These are phyloP conservation scores for Colletotrichum neosansevieriae DNA, from an alignment of 2,329 filamentous ascomycete species.

Conservation along the genomic window DNA sequence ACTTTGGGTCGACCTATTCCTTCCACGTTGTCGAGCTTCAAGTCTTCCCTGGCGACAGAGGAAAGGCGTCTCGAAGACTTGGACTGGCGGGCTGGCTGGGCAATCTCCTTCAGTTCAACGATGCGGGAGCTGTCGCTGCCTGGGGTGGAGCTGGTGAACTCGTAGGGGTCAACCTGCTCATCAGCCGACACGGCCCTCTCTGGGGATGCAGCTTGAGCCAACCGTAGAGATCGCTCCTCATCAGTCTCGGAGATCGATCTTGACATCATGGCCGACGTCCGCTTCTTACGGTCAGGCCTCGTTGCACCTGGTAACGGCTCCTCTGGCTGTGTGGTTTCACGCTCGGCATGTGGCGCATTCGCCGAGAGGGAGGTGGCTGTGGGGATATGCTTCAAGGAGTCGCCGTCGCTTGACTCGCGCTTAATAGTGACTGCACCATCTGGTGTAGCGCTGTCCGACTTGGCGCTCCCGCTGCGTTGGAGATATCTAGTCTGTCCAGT, in stretches of 20 bases:
- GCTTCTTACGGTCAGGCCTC: constrained; percentile 55
- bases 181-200: constrained; percentile 4
- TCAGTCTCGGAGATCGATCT: constrained; percentile 34
- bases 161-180: constrained; percentile 61
- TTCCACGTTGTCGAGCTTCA: constrained; percentile 46
- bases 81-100: constrained; percentile 47
- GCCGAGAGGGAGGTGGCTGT: constrained; percentile 19
- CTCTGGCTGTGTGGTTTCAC: constrained; percentile 51
- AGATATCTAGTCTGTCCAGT: constrained; percentile 69
- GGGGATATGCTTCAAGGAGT: constrained; percentile 49
- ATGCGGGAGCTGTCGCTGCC: constrained; percentile 40
- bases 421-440: constrained; percentile 49
- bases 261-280: constrained; percentile 49
- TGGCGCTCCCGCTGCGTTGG: constrained; percentile 44
- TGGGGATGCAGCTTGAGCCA: not conserved
- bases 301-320: constrained; percentile 49
- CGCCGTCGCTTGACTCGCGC: constrained; percentile 48
- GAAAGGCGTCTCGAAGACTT: constrained; percentile 55
- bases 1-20: constrained; percentile 45
- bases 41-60: constrained; percentile 52
- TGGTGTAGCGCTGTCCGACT: constrained; percentile 54
- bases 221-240: constrained; percentile 18
- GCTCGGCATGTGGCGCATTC: constrained; percentile 52
- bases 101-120: constrained; percentile 45
- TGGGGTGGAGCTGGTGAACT: constrained; percentile 64